These are phyloP conservation scores for Aspergillus phoenicis DNA, from an alignment of 2,329 filamentous ascomycete species.

Conservation along the genomic window DNA sequence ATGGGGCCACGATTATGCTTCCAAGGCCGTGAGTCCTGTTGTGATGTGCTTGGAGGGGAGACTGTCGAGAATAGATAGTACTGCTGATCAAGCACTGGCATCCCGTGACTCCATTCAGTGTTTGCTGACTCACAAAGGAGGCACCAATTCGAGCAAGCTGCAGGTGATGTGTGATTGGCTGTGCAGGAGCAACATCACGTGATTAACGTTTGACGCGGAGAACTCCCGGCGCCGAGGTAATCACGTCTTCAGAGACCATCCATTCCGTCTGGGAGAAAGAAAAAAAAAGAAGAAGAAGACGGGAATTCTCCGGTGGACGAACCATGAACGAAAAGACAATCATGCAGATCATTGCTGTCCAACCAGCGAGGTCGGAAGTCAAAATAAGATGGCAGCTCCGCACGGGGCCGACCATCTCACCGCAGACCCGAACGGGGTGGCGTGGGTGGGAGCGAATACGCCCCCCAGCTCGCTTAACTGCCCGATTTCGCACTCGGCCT, in stretches of 20 bases:
- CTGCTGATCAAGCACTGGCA: too few relatives aligned
- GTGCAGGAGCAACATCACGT: not conserved
- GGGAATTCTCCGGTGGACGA: too few relatives aligned
- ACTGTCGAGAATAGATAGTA: too few relatives aligned
- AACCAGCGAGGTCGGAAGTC: slow-evolving; percentile 6
- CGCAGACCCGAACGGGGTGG: slow-evolving; percentile 29
- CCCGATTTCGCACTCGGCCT: slow-evolving; percentile 21
- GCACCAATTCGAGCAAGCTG: not conserved
- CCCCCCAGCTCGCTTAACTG: slow-evolving; percentile 24
- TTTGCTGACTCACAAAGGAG: not conserved
- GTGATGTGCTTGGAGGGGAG: too few relatives aligned
- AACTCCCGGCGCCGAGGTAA: not conserved
- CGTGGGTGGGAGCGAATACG: slow-evolving; percentile 31
- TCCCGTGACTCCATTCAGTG: not conserved
- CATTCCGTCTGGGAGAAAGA: not conserved
- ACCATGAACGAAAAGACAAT: not conserved
- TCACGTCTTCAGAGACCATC: not conserved
- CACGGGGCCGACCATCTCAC: slow-evolving; percentile 19
- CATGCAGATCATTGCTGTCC: not conserved
- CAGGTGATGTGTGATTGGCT: not conserved
- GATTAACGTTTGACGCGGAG: not conserved
- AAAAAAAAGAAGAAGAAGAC: too few relatives aligned
- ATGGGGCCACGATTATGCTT: too few relatives aligned
- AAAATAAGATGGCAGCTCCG: slow-evolving; percentile 15
- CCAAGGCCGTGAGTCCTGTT: too few relatives aligned